Evolutionary conservation across 2,329 filamentous ascomycete species (phyloP), one percentile per base, ranked within the genome.

Genomic region (Trichophyton equinum): DNA sequence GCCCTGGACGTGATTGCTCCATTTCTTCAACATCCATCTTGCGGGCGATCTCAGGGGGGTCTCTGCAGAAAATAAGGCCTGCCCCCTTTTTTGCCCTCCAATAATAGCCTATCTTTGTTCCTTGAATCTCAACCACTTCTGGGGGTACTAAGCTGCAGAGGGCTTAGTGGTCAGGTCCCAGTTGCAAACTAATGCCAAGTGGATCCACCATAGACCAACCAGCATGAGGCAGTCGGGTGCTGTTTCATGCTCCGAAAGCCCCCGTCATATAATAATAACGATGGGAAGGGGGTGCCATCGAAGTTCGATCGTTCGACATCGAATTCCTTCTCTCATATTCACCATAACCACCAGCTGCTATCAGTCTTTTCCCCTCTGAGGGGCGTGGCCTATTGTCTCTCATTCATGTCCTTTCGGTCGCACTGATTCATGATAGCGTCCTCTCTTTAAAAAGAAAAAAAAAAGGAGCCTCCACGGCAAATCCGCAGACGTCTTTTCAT

Each of bases 371-470:
- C 49, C 51, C 51, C 51, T 38, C 51, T 7, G 51, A 33, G 51
- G 51, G 51, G 51, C n/a, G 51, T 36, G 30, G 30, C 51, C 51
- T n/a, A 38, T 55, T 55, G 51, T 55, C 51, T 55, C 30, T 55
- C 51, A 8, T 55, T 55, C 51, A 55, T 18, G 18, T 55, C n/a
- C 51, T 7, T 27, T 27, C 2, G 51, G 51, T 55, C 51, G 13
- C 51, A 55, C 51, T 36, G 51, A 36, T 36, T 33, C 13, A 15
- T 53, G 27, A 53, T 33, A 53, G 22, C 27, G 27, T 55, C 27
- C 51, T n/a, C n/a, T 55, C 51, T 9, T 55, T 55, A 55, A 55
- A 55, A 33, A 18, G n/a, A n/a, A 44, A 44, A 44, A 44, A 15
- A 44, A 44, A 44, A n/a, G 15, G 40, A 44, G 40, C 51, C 13